phyloP scores from a whole-genome alignment of 2,329 filamentous ascomycete genomes.

The Arthrobotrys iridis region DNA sequence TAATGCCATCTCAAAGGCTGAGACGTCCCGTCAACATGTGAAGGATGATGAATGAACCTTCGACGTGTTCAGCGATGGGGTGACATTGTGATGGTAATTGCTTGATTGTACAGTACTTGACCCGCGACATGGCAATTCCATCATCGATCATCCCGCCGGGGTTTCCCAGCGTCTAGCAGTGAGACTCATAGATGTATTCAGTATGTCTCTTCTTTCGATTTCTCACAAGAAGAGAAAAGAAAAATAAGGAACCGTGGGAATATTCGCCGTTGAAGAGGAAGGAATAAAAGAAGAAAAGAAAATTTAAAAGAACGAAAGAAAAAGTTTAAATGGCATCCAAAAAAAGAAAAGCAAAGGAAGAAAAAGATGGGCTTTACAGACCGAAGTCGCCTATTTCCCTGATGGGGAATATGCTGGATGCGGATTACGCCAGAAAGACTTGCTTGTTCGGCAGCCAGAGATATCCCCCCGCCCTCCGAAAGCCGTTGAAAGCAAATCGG shows the following conservation, averaged over 20 bases:
- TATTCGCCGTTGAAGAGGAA: conserved; percentile 17
- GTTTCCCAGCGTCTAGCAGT: background rate
- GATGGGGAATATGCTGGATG: conserved; percentile 29
- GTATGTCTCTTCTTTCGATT: no score
- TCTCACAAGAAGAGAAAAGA: background rate
- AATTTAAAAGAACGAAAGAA: no score
- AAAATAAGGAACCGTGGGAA: background rate
- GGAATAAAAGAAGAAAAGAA: no score
- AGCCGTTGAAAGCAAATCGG: no score
- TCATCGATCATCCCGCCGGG: no score
- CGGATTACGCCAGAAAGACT: conserved; percentile 29
- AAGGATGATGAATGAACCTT: conserved; percentile 7
- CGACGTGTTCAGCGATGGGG: conserved; percentile 4
- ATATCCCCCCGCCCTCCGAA: conserved; percentile 25
- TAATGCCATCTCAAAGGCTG: background rate
- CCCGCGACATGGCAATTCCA: background rate
- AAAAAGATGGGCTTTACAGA: background rate
- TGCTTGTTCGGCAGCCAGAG: conserved; percentile 14
- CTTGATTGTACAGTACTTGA: no score
- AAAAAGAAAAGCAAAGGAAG: conserved; percentile 12
- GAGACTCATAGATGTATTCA: conserved; percentile 4
- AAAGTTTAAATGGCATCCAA: conserved; percentile 34
- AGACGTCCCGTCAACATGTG: conserved; percentile 21
- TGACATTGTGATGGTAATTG: conserved; percentile 1
- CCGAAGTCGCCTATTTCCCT: conserved; percentile 47